phyloP scores from a whole-genome alignment of 2,329 filamentous ascomycete species.

The Trichophyton schoenleinii region DNA sequence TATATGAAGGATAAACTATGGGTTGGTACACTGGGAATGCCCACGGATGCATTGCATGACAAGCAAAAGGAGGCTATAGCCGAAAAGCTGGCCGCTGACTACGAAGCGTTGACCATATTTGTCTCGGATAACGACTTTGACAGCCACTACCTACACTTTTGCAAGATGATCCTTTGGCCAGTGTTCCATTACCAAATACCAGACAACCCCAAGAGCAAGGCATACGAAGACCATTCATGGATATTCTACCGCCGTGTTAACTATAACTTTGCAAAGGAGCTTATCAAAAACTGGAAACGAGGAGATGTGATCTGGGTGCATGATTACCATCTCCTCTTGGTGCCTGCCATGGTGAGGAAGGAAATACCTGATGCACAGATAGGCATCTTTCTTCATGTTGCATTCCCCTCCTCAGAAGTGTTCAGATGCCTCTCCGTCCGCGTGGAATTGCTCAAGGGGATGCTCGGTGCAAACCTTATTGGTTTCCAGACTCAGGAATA shows the following conservation, averaged over 20 bases:
- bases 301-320: constrained; percentile 91
- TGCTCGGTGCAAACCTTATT: constrained; percentile 83
- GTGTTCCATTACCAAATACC: constrained; percentile 98
- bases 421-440: constrained; percentile 84
- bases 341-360: constrained; percentile 79
- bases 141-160: constrained; percentile 89
- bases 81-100: constrained; percentile 65
- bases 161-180: constrained; percentile 95
- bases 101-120: constrained; percentile 72
- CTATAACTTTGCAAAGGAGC: constrained; percentile 81
- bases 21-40: constrained; percentile 88
- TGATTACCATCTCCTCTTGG: constrained; percentile 84
- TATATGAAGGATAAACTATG: constrained; percentile 65
- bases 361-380: constrained; percentile 82
- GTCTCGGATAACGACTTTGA: constrained; percentile 86
- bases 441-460: constrained; percentile 76
- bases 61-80: constrained; percentile 72
- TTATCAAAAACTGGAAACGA: constrained; percentile 83
- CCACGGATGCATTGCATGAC: constrained; percentile 69
- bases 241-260: constrained; percentile 87
- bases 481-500: constrained; percentile 94
- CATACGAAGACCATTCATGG: constrained; percentile 95
- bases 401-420: constrained; percentile 91
- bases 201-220: constrained; percentile 95
- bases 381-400: constrained; percentile 88